phyloP scores from a whole-genome alignment of 140 eudicot species.

The Erigeron philadelphicus region DNA sequence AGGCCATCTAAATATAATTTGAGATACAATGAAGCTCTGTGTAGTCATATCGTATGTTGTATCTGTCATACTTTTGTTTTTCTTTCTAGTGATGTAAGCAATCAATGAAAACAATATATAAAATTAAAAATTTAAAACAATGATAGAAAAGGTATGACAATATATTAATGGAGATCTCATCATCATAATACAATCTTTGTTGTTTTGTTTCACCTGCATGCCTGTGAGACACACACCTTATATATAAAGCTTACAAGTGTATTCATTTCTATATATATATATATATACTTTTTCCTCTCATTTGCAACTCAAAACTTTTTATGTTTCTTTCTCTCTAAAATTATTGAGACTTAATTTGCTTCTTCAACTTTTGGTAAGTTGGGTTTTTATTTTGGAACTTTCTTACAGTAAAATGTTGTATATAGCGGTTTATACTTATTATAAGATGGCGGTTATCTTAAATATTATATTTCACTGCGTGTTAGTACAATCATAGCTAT shows the following conservation, averaged over 20 bases:
- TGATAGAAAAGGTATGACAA: neutral
- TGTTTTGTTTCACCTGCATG: constrained; percentile 46
- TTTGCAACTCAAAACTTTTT: neutral
- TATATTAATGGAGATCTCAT: constrained; percentile 17
- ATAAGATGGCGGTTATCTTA: too few species aligned
- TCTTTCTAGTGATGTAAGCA: constrained; percentile 22
- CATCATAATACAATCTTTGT: constrained; percentile 23
- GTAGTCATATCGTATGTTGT: too few species aligned
- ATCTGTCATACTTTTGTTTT: neutral
- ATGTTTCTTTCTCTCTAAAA: neutral
- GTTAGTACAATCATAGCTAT: too few species aligned
- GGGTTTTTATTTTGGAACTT: constrained; percentile 6
- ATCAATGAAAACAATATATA: constrained; percentile 14
- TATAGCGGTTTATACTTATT: too few species aligned
- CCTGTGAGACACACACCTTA: constrained; percentile 23
- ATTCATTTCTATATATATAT: constrained; percentile 26
- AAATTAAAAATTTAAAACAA: too few species aligned
- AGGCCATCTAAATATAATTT: too few species aligned
- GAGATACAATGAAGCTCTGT: too few species aligned
- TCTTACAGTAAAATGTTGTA: too few species aligned
- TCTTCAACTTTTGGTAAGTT: constrained; percentile 18
- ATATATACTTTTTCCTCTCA: neutral
- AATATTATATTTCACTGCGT: too few species aligned
- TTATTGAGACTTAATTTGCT: constrained; percentile 2
- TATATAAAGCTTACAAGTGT: constrained; percentile 46